These are phyloP conservation scores for Lolium perenne DNA, from an alignment of 176 grass and related monocot genomes.

Conservation along the genomic window DNA sequence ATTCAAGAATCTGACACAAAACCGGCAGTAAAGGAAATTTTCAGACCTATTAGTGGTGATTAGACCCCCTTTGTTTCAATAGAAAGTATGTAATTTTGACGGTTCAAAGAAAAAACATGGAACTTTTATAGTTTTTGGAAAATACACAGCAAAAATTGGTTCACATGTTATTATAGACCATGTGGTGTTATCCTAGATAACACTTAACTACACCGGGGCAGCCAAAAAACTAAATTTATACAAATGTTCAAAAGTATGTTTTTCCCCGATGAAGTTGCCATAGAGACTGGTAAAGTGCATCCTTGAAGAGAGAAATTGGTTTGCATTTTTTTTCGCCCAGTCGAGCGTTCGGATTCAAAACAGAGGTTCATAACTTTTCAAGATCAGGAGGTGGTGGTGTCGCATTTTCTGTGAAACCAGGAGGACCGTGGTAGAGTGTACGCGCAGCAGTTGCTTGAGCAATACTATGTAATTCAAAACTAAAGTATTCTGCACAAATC, in stretches of 20 bases:
- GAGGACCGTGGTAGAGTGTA: background rate
- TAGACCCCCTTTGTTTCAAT: no score
- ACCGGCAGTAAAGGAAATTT: no score
- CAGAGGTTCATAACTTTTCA: background rate
- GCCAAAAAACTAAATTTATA: background rate
- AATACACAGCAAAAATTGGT: background rate
- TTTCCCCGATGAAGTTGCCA: background rate
- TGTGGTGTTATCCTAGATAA: background rate
- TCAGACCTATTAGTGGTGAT: no score
- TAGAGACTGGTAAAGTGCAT: background rate
- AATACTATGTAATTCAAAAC: background rate
- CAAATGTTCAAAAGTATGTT: background rate
- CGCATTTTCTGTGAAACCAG: background rate
- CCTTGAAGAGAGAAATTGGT: no score
- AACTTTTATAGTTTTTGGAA: background rate
- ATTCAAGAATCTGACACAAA: no score
- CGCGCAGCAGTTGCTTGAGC: no score
- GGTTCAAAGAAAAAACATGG: no score
- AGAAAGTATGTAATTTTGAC: no score
- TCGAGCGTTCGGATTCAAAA: background rate
- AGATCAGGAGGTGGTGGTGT: background rate
- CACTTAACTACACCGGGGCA: background rate
- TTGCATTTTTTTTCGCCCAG: background rate
- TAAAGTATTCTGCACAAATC: background rate
- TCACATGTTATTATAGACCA: background rate